These are phyloP conservation scores for Vinca minor DNA, from an alignment of 257 asterid species.

Conservation along the genomic window DNA sequence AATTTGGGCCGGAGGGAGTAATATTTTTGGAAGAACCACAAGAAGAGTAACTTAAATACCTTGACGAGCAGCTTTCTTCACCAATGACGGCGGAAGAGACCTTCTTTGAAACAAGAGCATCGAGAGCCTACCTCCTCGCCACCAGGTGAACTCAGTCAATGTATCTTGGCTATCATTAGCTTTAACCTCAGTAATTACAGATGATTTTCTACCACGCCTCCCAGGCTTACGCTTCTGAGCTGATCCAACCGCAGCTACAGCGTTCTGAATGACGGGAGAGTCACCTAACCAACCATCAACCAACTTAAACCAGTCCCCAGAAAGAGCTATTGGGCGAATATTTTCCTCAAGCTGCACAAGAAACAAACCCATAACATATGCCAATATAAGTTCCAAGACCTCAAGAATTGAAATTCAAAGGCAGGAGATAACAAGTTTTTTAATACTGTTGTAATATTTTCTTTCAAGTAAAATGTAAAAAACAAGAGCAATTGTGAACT, in stretches of 20 bases:
- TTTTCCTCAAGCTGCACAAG: conserved; percentile 66
- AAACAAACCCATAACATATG: conserved; percentile 3
- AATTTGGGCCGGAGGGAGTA: no score
- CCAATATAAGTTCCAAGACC: background rate
- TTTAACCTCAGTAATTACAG: conserved; percentile 33
- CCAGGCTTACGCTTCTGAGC: conserved; percentile 69
- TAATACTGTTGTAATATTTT: background rate
- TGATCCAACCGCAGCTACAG: conserved; percentile 44
- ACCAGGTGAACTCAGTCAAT: conserved; percentile 52
- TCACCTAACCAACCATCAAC: conserved; percentile 47
- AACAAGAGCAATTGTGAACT: background rate
- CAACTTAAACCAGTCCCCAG: conserved; percentile 67
- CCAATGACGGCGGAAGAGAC: conserved; percentile 40
- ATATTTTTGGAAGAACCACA: conserved; percentile 15
- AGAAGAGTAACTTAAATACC: conserved; percentile 30
- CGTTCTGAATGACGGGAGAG: conserved; percentile 37
- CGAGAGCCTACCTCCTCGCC: conserved; percentile 60
- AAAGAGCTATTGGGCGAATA: conserved; percentile 54
- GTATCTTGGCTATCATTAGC: conserved; percentile 35
- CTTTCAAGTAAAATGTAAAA: background rate
- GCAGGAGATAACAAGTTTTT: no score
- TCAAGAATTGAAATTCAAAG: conserved; percentile 1
- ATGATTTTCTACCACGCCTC: conserved; percentile 60
- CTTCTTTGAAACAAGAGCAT: conserved; percentile 50
- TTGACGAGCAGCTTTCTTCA: conserved; percentile 56